Evolutionary conservation across 1,284 basidiomycete species (phyloP).

Genomic region (Ustilago curta): DNA sequence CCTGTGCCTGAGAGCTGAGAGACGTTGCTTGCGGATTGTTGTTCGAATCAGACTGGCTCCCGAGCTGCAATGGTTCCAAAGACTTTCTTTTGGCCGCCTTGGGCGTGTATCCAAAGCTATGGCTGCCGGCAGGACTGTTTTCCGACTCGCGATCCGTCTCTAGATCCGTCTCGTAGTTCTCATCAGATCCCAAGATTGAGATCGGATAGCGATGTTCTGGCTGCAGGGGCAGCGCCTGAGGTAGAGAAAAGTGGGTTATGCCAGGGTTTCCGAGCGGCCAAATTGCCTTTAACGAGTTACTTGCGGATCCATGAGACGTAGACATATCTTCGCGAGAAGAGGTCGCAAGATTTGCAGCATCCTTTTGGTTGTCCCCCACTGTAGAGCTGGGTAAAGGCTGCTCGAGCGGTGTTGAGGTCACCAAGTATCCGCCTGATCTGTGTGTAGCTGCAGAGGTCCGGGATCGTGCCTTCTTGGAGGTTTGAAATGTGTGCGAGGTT

Average conservation of each 20-base stretch:
- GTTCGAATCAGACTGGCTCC: neutral
- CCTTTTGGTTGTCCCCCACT: neutral
- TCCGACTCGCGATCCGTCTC: constrained; percentile 33
- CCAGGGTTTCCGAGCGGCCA: constrained; percentile 8
- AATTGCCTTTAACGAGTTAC: neutral
- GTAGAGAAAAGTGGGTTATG: constrained; percentile 13
- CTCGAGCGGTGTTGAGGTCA: neutral
- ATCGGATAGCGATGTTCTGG: constrained; percentile 32
- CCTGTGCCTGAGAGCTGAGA: neutral
- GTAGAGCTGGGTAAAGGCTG: neutral
- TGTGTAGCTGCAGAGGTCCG: neutral
- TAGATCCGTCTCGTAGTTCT: constrained; percentile 15
- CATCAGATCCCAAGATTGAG: constrained; percentile 15
- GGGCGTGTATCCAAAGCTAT: neutral
- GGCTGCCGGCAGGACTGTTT: constrained; percentile 11
- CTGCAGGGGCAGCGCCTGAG: constrained; percentile 38
- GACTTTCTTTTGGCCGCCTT: constrained; percentile 5
- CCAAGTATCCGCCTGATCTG: neutral
- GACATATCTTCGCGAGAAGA: neutral
- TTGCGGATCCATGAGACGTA: neutral
- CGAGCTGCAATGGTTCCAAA: neutral
- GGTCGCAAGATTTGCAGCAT: neutral
- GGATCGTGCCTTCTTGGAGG: neutral
- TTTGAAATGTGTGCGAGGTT: neutral
- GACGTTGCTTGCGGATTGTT: neutral